These are phyloP conservation scores for Penicillium nordicum DNA, from an alignment of 2,329 filamentous ascomycete genomes.

Conservation along the genomic window DNA sequence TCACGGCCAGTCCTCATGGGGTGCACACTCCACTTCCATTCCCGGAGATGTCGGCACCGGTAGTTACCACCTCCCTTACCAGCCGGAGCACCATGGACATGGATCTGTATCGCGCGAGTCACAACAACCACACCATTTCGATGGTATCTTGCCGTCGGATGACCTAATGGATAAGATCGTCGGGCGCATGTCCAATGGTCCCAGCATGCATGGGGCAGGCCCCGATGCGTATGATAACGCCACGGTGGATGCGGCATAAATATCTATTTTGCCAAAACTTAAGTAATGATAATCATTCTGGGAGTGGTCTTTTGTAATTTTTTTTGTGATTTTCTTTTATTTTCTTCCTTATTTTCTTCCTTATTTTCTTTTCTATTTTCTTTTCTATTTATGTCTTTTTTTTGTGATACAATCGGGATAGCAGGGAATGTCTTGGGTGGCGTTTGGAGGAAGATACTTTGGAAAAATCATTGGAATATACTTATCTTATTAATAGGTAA, in stretches of 20 bases:
- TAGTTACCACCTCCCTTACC: constrained; percentile 34
- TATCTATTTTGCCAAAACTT: constrained; percentile 11
- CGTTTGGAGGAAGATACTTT: background rate
- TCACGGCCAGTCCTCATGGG: constrained; percentile 31
- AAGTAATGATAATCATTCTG: constrained; percentile 31
- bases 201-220: constrained; percentile 34
- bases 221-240: constrained; percentile 35
- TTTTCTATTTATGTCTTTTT: background rate
- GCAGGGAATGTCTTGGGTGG: background rate
- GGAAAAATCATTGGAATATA: background rate
- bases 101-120: constrained; percentile 32
- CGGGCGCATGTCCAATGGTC: constrained; percentile 32
- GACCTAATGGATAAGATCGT: constrained; percentile 40
- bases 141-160: constrained; percentile 33
- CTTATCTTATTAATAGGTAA: too few species aligned
- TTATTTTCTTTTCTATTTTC: background rate
- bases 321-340: constrained; percentile 11
- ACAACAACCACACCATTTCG: constrained; percentile 32
- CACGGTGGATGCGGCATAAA: constrained; percentile 33
- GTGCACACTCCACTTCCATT: constrained; percentile 28
- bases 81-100: constrained; percentile 31
- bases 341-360: background rate
- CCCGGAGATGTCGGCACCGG: constrained; percentile 30
- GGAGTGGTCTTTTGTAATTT: constrained; percentile 11
- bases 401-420: background rate